Evolutionary conservation across 2,329 filamentous ascomycete genomes (phyloP).

Genomic region (Gremmenia infestans): DNA sequence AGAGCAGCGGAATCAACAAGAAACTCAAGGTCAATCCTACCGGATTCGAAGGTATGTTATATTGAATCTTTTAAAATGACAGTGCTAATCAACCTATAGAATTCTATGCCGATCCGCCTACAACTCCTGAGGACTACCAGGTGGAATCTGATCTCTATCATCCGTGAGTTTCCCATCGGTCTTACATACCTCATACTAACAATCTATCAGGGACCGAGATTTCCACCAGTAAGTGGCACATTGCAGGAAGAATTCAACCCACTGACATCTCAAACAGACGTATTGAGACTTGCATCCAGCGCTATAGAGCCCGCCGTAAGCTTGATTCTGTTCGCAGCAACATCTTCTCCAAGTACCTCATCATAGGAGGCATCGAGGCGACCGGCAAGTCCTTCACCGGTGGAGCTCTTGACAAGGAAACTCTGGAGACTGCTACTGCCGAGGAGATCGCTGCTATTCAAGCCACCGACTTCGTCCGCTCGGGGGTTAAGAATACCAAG

Average conservation of each 20-base stretch:
- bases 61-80: not conserved
- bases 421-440: constrained; percentile 56
- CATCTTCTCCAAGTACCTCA: constrained; percentile 75
- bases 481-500: constrained; percentile 33
- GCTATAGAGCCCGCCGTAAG: constrained; percentile 72
- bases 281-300: constrained; percentile 79
- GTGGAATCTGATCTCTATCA: constrained; percentile 67
- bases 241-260: not conserved
- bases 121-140: constrained; percentile 62
- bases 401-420: constrained; percentile 53
- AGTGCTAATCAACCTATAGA: constrained; percentile 38
- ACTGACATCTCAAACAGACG: constrained; percentile 43
- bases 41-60: constrained; percentile 61
- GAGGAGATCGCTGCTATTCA: constrained; percentile 60
- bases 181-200: constrained; percentile 20
- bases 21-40: constrained; percentile 37
- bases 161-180: constrained; percentile 41
- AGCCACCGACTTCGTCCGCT: constrained; percentile 55
- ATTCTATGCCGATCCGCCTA: constrained; percentile 72
- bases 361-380: constrained; percentile 73
- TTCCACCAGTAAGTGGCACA: constrained; percentile 50
- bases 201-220: constrained; percentile 38
- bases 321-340: constrained; percentile 57
- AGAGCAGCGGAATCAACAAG: constrained; percentile 34
- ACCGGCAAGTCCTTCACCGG: constrained; percentile 54